Conservation (phyloP, 768 basidiomycete species). For the Mycena haematopus region DNA sequence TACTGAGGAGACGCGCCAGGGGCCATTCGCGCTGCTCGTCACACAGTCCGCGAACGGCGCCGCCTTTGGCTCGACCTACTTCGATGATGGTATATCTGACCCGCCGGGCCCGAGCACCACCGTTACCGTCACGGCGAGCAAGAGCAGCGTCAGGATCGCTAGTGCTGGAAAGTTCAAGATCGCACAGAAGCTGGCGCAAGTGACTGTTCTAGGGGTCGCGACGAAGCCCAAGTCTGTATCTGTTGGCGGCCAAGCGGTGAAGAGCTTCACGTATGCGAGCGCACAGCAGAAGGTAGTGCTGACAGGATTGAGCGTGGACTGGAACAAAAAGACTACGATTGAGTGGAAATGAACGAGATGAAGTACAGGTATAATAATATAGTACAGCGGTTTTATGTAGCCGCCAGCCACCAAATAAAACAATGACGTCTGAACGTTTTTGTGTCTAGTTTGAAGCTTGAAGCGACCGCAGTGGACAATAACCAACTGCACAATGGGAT, state of each 20-base stretch:
- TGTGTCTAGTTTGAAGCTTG: no score
- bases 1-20: constrained; percentile 65
- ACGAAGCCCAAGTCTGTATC: constrained; percentile 46
- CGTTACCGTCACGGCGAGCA: constrained; percentile 49
- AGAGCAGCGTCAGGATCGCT: constrained; percentile 44
- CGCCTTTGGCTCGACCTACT: constrained; percentile 65
- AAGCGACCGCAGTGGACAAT: no score
- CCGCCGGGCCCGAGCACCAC: constrained; percentile 60
- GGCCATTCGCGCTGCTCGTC: constrained; percentile 68
- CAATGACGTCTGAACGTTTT: no score
- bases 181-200: constrained; percentile 50
- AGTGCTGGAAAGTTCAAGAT: constrained; percentile 51
- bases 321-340: constrained; percentile 45
- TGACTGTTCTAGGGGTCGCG: constrained; percentile 65
- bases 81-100: constrained; percentile 75
- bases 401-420: no score
- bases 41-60: constrained; percentile 52
- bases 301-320: constrained; percentile 42
- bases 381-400: no score
- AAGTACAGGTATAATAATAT: no score
- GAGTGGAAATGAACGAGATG: neutral
- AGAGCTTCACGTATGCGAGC: constrained; percentile 48
- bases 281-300: constrained; percentile 50
- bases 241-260: constrained; percentile 42
- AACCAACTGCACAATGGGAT: no score